Evolutionary conservation across 148 eudicot genomes (phyloP), one percentile per base, ranked within the genome.

Genomic region (Chenopodium quinoa): DNA sequence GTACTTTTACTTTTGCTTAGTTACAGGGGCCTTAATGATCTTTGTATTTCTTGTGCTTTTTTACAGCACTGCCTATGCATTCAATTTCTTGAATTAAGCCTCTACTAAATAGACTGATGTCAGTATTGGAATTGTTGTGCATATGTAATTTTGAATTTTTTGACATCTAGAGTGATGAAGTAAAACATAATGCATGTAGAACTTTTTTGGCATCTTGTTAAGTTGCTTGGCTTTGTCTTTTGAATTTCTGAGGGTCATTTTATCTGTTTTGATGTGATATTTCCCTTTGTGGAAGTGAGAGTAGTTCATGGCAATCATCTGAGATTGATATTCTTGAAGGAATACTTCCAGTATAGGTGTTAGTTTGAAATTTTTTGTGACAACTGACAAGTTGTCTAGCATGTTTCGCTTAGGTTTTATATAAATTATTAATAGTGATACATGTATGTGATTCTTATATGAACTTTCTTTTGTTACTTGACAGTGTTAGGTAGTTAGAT

Each of bases 401-500:
- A 40, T 50, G 14, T 50, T 2, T 13, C 4, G 3, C 16, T 50
- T 50, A 50, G 44, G 12, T 50, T 50, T 48, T 50, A 8, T 13
- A 50, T 17, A 16, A 3, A 62, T 62, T 62, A 8, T 62, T 62
- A 9, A 25, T 27, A 2, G 0, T 62, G 66, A 20, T 62, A 1
- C 7, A 22, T 20, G 71, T 63, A 31, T 44, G 31, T 37, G 4
- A 73, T 20, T 27, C 48, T 73, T 60, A 75, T 63, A 20, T 65
- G 37, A 7, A 47, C 22, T 46, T 65, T 66, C 1, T 73, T 74
- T 48, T 48, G 29, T 22, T 27, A 23, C 81, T 25, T 78, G 58
- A 81, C 78, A 63, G 81, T 27, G 44, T 7, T 52, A 77, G 83
- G 80, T 78, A 81, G 75, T 52, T 77, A 75, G 80, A 65, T 23